Percentiles rank a stretch among this genome's conserved stretches.
phyloP scores from a whole-genome alignment of 225 moss, liverwort and hornwort genomes.

The Thuidium tamariscinum region DNA sequence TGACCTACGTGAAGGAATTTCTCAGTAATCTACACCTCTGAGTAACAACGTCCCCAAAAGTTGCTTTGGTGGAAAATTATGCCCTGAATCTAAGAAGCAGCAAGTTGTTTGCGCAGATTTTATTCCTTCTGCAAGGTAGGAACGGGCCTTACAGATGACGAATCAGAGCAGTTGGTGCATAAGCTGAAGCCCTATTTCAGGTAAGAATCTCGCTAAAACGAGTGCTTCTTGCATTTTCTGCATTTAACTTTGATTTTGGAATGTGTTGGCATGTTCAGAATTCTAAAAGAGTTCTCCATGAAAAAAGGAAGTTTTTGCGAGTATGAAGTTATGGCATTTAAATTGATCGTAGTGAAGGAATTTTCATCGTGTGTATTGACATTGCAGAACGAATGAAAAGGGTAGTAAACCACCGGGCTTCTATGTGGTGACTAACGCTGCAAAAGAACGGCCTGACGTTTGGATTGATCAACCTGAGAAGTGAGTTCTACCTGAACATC shows the following conservation, averaged over 20 bases:
- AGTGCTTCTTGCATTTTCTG: neutral
- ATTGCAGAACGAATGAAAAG: constrained; percentile 57
- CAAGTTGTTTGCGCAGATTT: constrained; percentile 41
- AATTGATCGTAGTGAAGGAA: neutral
- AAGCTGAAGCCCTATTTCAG: constrained; percentile 89
- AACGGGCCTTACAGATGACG: constrained; percentile 59
- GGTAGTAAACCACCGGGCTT: constrained; percentile 60
- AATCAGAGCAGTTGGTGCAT: constrained; percentile 53
- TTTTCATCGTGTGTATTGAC: neutral
- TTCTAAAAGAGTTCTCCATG: neutral
- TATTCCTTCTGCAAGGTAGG: constrained; percentile 86
- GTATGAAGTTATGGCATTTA: neutral
- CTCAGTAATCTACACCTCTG: neutral
- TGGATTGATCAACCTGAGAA: constrained; percentile 91
- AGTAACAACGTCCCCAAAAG: neutral
- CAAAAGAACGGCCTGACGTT: constrained; percentile 93
- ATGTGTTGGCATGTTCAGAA: neutral
- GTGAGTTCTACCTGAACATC: constrained; percentile 8
- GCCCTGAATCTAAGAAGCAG: neutral
- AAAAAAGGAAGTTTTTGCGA: neutral
- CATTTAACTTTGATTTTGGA: neutral
- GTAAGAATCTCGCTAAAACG: constrained; percentile 1
- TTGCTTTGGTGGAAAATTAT: neutral
- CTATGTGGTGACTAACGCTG: constrained; percentile 60
- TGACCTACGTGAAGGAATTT: neutral